These are phyloP conservation scores for Phlebiopsis flavidoalba DNA, from an alignment of 768 basidiomycete genomes.

Conservation along the genomic window DNA sequence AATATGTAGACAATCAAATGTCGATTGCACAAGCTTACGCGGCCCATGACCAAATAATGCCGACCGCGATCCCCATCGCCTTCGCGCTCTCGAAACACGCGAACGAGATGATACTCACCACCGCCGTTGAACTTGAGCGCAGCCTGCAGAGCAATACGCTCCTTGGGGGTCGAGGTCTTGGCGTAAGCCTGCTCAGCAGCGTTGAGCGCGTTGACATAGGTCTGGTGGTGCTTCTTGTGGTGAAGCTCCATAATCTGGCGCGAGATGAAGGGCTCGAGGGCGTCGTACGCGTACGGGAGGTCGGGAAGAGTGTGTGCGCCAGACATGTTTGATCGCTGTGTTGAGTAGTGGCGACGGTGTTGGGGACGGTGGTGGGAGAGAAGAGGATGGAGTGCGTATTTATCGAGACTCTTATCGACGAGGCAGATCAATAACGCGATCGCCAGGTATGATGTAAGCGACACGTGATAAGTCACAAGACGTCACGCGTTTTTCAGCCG, in stretches of 20 bases:
- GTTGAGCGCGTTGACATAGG: constrained; percentile 90
- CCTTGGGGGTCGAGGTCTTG: constrained; percentile 62
- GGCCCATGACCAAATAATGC: background rate
- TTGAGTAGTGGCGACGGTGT: background rate
- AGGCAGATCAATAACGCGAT: background rate
- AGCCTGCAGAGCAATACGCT: constrained; percentile 82
- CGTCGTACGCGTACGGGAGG: constrained; percentile 79
- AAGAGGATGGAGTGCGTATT: background rate
- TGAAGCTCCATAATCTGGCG: constrained; percentile 92
- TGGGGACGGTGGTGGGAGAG: background rate
- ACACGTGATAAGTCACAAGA: background rate
- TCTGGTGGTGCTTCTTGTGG: constrained; percentile 94
- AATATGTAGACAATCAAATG: no score
- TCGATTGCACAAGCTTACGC: background rate
- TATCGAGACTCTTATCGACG: background rate
- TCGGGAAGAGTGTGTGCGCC: constrained; percentile 53
- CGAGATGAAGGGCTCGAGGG: constrained; percentile 91
- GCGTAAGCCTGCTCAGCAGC: constrained; percentile 78
- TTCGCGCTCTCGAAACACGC: background rate
- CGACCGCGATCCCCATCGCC: background rate
- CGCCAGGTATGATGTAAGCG: background rate
- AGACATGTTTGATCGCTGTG: constrained; percentile 20
- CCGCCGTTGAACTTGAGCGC: constrained; percentile 97
- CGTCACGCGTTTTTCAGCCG: background rate
- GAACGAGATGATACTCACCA: constrained; percentile 24